Evolutionary conservation across 2,329 filamentous ascomycete genomes (phyloP).

Genomic region (Tolypocladium tropicale): DNA sequence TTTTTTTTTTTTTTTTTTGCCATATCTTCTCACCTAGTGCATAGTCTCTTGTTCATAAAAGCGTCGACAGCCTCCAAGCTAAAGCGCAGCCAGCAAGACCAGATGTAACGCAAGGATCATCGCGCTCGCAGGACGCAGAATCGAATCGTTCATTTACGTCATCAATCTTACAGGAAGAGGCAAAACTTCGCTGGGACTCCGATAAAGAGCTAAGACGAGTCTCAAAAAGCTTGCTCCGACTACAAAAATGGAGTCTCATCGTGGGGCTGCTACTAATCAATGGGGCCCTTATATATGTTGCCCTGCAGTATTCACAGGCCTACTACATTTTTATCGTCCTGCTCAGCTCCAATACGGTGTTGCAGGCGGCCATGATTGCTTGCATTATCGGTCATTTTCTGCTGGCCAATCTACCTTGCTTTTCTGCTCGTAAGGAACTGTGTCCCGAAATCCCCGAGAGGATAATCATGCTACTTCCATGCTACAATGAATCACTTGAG

Average conservation of each 20-base stretch:
- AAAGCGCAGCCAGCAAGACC: constrained; percentile 21
- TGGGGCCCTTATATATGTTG: constrained; percentile 23
- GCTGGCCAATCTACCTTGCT: constrained; percentile 18
- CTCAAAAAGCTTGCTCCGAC: constrained; percentile 23
- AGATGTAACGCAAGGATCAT: constrained; percentile 17
- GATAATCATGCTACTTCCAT: constrained; percentile 35
- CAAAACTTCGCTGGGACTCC: constrained; percentile 27
- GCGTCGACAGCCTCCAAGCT: constrained; percentile 19
- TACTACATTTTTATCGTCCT: constrained; percentile 34
- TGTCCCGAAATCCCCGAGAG: constrained; percentile 28
- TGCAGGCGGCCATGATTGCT: constrained; percentile 31
- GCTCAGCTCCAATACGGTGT: constrained; percentile 33
- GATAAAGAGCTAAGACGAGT: constrained; percentile 27
- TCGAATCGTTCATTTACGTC: constrained; percentile 25
- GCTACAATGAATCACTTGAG: constrained; percentile 37
- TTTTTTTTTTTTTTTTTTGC: too few relatives aligned
- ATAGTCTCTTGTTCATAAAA: constrained; percentile 22
- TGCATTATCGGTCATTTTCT: constrained; percentile 22
- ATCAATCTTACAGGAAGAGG: constrained; percentile 25
- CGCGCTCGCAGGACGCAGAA: constrained; percentile 20
- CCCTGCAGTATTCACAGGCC: constrained; percentile 25
- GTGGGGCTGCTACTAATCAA: constrained; percentile 23
- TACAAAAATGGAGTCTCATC: constrained; percentile 30
- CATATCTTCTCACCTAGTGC: not conserved
- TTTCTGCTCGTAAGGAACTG: constrained; percentile 18